Evolutionary conservation across 805 yeast species (phyloP).

Genomic region (Ogataea ramenticola): DNA sequence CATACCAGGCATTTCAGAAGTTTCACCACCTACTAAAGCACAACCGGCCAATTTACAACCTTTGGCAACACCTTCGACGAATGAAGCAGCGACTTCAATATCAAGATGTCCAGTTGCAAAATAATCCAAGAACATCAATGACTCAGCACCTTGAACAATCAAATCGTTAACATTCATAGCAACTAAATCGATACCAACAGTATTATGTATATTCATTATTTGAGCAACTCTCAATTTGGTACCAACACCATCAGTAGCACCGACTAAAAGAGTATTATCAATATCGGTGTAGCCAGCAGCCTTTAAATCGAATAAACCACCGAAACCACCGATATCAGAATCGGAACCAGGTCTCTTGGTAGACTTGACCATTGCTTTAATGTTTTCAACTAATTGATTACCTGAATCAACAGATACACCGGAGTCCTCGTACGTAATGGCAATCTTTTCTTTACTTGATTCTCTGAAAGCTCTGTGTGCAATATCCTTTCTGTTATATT

Average conservation of each 20-base stretch:
- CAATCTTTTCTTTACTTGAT: slow-evolving; percentile 21
- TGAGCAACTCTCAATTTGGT: slow-evolving; percentile 95
- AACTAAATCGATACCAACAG: slow-evolving; percentile 98
- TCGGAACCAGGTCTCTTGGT: slow-evolving; percentile 96
- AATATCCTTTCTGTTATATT: slow-evolving; percentile 85
- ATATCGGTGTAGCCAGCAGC: slow-evolving; percentile 78
- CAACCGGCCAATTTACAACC: slow-evolving; percentile 95
- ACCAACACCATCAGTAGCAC: slow-evolving; percentile 99
- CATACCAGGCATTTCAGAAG: slow-evolving; percentile 99
- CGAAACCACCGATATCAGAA: slow-evolving; percentile 97
- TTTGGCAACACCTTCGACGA: slow-evolving; percentile 91
- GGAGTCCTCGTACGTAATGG: slow-evolving; percentile 85
- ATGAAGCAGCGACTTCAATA: slow-evolving; percentile 73
- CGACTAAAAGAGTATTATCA: slow-evolving; percentile 76
- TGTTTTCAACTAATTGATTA: slow-evolving; percentile 79
- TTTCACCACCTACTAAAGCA: slow-evolving; percentile 98
- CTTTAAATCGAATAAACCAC: slow-evolving; percentile 88
- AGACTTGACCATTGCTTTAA: slow-evolving; percentile 83
- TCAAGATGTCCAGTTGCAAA: slow-evolving; percentile 93
- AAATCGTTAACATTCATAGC: slow-evolving; percentile 99
- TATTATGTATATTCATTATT: slow-evolving; percentile 77
- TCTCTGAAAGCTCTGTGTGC: slow-evolving; percentile 93
- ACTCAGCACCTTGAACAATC: slow-evolving; percentile 98
- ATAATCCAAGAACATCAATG: slow-evolving; percentile 89
- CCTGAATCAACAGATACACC: slow-evolving; percentile 99